A percentile compares a stretch with the other conserved stretches of the same genome.
These are phyloP conservation scores for Ascochyta fabae DNA, from an alignment of 2,329 filamentous ascomycete genomes.

Conservation along the genomic window DNA sequence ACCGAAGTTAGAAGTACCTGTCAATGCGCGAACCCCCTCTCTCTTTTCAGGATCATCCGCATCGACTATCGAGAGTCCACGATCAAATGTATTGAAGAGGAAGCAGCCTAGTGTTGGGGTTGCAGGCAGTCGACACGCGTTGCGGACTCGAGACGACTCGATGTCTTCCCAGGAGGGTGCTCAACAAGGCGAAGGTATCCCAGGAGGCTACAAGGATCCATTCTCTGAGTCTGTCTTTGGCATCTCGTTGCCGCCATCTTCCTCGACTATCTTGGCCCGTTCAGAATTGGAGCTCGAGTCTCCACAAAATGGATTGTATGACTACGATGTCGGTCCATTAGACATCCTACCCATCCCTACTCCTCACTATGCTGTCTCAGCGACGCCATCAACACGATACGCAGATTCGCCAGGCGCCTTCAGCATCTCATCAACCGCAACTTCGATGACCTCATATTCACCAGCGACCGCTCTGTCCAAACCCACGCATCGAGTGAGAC, in stretches of 20 bases:
- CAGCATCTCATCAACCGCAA: slow-evolving; percentile 79
- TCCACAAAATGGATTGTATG: slow-evolving; percentile 32
- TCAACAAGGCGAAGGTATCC: slow-evolving; percentile 33
- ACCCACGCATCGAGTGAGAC: slow-evolving; percentile 56
- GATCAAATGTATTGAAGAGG: slow-evolving; percentile 52
- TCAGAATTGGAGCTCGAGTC: slow-evolving; percentile 37
- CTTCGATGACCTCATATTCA: slow-evolving; percentile 77
- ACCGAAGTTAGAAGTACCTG: slow-evolving; percentile 45
- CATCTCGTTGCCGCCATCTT: slow-evolving; percentile 50
- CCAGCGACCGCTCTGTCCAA: slow-evolving; percentile 63
- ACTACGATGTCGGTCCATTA: slow-evolving; percentile 62
- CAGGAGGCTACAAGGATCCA: slow-evolving; percentile 47
- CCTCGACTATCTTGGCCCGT: slow-evolving; percentile 38
- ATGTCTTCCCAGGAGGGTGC: slow-evolving; percentile 45
- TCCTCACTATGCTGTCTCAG: slow-evolving; percentile 70
- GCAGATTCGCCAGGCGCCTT: slow-evolving; percentile 76
- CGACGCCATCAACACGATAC: slow-evolving; percentile 76
- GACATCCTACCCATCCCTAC: slow-evolving; percentile 72
- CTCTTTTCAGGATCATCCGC: slow-evolving; percentile 56
- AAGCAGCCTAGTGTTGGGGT: slow-evolving; percentile 54
- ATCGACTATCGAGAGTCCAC: slow-evolving; percentile 55
- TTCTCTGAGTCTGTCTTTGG: slow-evolving; percentile 54
- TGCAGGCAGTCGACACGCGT: slow-evolving; percentile 36
- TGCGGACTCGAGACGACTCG: slow-evolving; percentile 40
- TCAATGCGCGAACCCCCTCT: slow-evolving; percentile 53